A percentile compares a stretch with the other conserved stretches of the same genome.
phyloP scores from a whole-genome alignment of 2,329 filamentous ascomycete species.

The Botryotinia narcissicola region DNA sequence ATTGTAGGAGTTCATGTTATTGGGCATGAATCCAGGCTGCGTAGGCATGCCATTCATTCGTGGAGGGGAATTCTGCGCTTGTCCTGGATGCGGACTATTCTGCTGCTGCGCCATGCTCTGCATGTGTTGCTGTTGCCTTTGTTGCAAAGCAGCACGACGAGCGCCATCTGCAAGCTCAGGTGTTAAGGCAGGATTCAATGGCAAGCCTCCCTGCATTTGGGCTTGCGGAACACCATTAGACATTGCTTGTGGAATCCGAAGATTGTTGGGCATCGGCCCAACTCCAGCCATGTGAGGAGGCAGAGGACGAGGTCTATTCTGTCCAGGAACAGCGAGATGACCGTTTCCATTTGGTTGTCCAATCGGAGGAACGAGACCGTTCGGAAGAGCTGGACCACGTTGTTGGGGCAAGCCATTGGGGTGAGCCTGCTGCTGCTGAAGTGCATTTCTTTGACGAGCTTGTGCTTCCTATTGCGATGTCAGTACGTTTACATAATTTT shows the following conservation, averaged over 20 bases:
- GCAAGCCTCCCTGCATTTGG: slow-evolving; percentile 64
- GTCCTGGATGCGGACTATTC: slow-evolving; percentile 31
- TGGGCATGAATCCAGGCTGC: slow-evolving; percentile 34
- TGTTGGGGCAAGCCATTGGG: slow-evolving; percentile 20
- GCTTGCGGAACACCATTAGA: slow-evolving; percentile 61
- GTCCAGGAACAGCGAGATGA: slow-evolving; percentile 32
- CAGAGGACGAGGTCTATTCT: slow-evolving; percentile 33
- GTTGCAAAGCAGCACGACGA: slow-evolving; percentile 54
- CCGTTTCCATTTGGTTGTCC: slow-evolving; percentile 26
- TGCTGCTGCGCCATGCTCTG: slow-evolving; percentile 31
- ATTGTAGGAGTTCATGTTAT: slow-evolving; percentile 53
- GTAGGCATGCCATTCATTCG: slow-evolving; percentile 38
- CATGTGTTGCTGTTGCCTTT: slow-evolving; percentile 34
- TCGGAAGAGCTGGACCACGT: slow-evolving; percentile 26
- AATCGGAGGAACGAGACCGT: slow-evolving; percentile 26
- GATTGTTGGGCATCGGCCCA: slow-evolving; percentile 35
- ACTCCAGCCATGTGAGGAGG: slow-evolving; percentile 39
- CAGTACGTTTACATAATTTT: slow-evolving; percentile 17
- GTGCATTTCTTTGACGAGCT: slow-evolving; percentile 26
- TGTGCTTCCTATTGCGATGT: slow-evolving; percentile 44
- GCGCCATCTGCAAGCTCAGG: slow-evolving; percentile 60
- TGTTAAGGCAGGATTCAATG: slow-evolving; percentile 50
- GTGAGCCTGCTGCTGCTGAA: slow-evolving; percentile 27
- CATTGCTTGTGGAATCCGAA: slow-evolving; percentile 47
- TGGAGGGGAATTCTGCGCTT: slow-evolving; percentile 40